Evolutionary conservation across 2,329 filamentous ascomycete species (phyloP), one percentile per base, ranked within the genome.

Genomic region (Fusarium duplospermum): DNA sequence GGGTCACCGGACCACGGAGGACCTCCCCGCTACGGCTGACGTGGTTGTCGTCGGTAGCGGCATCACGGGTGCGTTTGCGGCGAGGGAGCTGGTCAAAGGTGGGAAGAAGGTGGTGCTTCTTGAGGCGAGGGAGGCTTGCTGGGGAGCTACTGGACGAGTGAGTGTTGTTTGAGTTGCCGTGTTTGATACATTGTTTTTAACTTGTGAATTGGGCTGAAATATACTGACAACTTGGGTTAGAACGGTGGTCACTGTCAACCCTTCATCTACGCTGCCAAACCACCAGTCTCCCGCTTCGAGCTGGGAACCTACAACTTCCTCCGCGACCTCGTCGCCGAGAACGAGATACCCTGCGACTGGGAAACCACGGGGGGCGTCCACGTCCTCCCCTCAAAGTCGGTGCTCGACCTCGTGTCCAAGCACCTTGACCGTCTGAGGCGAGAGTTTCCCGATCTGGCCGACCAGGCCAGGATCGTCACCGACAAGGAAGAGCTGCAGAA

Each of bases 61-160:
- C 27, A 93, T 96, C 76, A 93, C 93, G 2, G 93, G 93, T n/a
- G 84, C 91, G 1, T 93, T 92, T 81, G 92, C 91, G 1, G 92
- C 92, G 4, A 87, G 90, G 72, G 90, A 89, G 78, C 84, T 94
- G 61, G 88, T 83, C 78, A 86, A 84, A 66, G 84, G 81, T 42
- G 84, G 86, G 6, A 83, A 87, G 67, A 86, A 83, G n/a, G 88
- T 95, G 9, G 86, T 95, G 7, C 88, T 95, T 85, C 86, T 96
- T 6, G 93, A 96, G 82, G 93, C 93, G 16, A 87, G 93, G 76
- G 93, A 95, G 84, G 93, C 91, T 5, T 95, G 93, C 79, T 95
- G 90, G 89, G 93, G 93, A 20, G 93, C 93, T n/a, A 96, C 93
- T 1, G 93, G 93, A n/a, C 84, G 93, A 78, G 92, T 93, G 78